These are phyloP conservation scores for Carpinus fangiana DNA, from an alignment of 306 rosid species.

Conservation along the genomic window DNA sequence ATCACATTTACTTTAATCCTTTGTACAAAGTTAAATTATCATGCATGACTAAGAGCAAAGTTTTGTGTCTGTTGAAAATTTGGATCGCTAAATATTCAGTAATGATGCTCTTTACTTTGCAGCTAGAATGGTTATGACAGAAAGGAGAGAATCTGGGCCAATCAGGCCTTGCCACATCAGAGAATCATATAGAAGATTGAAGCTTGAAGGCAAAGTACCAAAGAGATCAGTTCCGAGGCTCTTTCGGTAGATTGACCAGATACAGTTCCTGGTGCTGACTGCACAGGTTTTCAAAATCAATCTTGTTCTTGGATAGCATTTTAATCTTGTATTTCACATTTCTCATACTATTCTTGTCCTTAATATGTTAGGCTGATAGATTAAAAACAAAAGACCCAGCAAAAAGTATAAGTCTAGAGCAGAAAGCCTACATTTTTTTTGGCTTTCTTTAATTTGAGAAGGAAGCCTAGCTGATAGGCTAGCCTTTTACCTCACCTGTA, in stretches of 20 bases:
- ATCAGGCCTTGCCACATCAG: constrained; percentile 92
- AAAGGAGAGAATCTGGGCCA: constrained; percentile 90
- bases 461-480: background rate
- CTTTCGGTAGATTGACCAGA: constrained; percentile 54
- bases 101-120: constrained; percentile 28
- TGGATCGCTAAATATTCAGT: background rate
- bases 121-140: constrained; percentile 84
- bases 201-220: constrained; percentile 89
- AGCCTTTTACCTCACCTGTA: background rate
- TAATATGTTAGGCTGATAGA: background rate
- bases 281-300: constrained; percentile 4
- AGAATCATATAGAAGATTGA: constrained; percentile 82
- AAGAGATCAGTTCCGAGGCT: constrained; percentile 72
- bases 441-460: background rate
- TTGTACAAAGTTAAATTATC: background rate
- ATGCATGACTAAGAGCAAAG: background rate
- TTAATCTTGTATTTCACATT: background rate
- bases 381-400: background rate
- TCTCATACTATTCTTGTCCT: background rate
- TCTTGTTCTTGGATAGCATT: background rate
- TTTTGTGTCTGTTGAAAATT: background rate
- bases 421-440: background rate
- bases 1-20: background rate
- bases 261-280: constrained; percentile 8
- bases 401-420: background rate